Evolutionary conservation across 2,329 filamentous ascomycete genomes (phyloP), one percentile per base, ranked within the genome.

Genomic region (Colletotrichum trifolii): DNA sequence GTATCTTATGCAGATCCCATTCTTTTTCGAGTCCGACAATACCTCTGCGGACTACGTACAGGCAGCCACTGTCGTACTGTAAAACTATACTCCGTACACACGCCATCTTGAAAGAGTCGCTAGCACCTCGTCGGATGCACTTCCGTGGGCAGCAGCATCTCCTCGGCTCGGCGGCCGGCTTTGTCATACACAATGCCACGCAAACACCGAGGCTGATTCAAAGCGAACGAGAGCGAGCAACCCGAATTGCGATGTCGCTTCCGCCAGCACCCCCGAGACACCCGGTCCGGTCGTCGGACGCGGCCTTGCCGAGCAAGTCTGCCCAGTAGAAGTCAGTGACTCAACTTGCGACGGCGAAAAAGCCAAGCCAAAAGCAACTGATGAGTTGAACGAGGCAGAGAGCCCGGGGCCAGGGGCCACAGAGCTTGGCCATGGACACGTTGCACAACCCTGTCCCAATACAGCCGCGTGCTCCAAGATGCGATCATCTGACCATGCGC

Each of bases 401-500:
- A n/a, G 25, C 25, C 25, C 17, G 43, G 45, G 45, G 46, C 55
- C 34, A 42, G 55, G 45, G 45, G 53, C 46, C 36, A 48, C n/a
- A n/a, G 25, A 40, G 60, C 54, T 63, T 63, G 54, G 61, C 45
- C 15, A 17, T 49, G 39, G 35, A 43, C 45, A 58, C 55, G 35
- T 58, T 58, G 55, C 55, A 42, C 36, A 49, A 42, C 47, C 39
- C 42, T 43, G 25, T 43, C 43, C 36, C 40, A 40, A 50, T 64
- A 35, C 35, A 50, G 58, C 46, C 50, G 52, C 52, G 25, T 25
- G 25, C 62, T 52, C 62, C 52, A 49, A 46, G 25, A 38, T 25
- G 25, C 25, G 36, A 52, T 65, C 62, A 52, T 65, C 62, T 62
- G 62, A 62, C 58, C 62, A 62, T 35, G 45, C 43, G n/a, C 9